Evolutionary conservation across 306 rosid species (phyloP), one percentile per base, ranked within the genome.

Genomic region (Canavalia ensiformis): DNA sequence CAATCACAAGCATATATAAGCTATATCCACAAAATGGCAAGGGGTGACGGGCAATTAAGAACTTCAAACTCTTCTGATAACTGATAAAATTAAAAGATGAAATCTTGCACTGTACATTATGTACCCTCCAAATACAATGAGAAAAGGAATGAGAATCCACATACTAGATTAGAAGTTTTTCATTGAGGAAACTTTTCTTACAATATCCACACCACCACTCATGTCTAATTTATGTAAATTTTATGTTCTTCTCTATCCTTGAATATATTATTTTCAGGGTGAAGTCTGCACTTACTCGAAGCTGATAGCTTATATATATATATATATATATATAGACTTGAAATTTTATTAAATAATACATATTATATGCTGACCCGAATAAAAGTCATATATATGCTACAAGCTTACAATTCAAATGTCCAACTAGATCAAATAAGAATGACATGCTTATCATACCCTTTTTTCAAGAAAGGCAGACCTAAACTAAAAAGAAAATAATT

Each of bases 141-240:
- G 25, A 18, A 18, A 18, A 18, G 25, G 25, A 18, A 18, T 50
- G 62, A 51, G 8, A 79, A 66, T 70, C 68, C 28, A 90, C 99
- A 68, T 93, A 95, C 99, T 72, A 85, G 68, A 89, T 93, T 86
- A 95, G 93, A 91, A 90, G 93, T 35, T 87, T 89, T 84, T 91
- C 99, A 42, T 89, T 96, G 30, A 87, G 96, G 79, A 95, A 95
- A 88, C 94, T 90, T 88, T 95, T 95, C 88, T 84, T 92, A 86
- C 99, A 95, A 90, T 89, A 95, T 82, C 97, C 98, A 79, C 99
- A 95, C 68, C 72, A 93, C 99, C 99, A 95, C 54, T 95, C 98
- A 30, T 88, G 68, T 80, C 81, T 80, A 82, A 18, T 95, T 94
- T 42, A 90, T 11, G 85, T 76, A 89, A 81, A 91, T 82, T 86